Evolutionary conservation across 805 yeast species (phyloP).

Genomic region (Saccharomycodes ludwigii): DNA sequence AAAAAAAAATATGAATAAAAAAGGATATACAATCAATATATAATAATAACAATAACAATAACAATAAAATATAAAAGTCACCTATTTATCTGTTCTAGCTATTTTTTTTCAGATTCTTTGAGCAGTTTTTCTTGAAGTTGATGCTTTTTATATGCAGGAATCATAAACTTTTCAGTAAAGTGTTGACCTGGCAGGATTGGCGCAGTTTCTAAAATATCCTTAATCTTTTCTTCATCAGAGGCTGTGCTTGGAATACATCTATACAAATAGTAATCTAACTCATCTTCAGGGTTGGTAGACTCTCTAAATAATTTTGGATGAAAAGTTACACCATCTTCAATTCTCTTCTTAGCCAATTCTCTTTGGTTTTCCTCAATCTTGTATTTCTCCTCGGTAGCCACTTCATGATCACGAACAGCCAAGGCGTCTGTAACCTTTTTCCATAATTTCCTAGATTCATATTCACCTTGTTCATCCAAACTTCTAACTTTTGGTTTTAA

Average conservation of each 20-base stretch:
- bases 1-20: neutral
- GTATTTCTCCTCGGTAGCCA: conserved; percentile 82
- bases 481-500: conserved; percentile 65
- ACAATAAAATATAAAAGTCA: conserved; percentile 4
- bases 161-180: conserved; percentile 49
- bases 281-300: conserved; percentile 28
- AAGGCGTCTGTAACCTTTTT: conserved; percentile 67
- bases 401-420: conserved; percentile 62
- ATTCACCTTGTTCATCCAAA: conserved; percentile 61
- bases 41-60: neutral
- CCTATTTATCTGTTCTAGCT: no score
- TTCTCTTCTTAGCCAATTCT: conserved; percentile 53
- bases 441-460: conserved; percentile 82
- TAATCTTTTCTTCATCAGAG: conserved; percentile 40
- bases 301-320: conserved; percentile 65
- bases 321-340: conserved; percentile 68
- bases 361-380: conserved; percentile 85
- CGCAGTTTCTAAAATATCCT: conserved; percentile 48
- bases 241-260: conserved; percentile 44
- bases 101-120: no score
- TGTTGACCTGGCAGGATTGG: conserved; percentile 80
- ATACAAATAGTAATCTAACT: conserved; percentile 54
- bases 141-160: conserved; percentile 53
- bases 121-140: conserved; percentile 14
- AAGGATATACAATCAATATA: conserved; percentile 2